Conservation (phyloP, 2,329 filamentous ascomycete genomes). For the Didymella exigua region DNA sequence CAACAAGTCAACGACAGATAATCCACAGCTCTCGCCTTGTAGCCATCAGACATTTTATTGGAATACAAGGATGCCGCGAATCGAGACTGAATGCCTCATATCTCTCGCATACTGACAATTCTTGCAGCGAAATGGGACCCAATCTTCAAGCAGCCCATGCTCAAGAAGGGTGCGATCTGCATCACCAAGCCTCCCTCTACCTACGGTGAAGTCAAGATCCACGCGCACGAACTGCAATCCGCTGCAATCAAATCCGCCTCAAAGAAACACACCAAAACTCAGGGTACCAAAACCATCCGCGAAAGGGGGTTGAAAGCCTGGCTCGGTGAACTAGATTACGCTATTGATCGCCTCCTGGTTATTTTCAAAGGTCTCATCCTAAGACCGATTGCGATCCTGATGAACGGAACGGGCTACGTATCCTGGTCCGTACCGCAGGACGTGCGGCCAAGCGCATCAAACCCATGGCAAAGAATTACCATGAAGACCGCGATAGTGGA, state of each 20-base stretch:
- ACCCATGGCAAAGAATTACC: constrained; percentile 11
- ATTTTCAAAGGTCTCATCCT: neutral
- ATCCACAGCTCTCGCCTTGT: neutral
- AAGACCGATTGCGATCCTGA: constrained; percentile 9
- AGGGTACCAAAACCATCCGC: neutral
- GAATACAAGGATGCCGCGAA: too few relatives aligned
- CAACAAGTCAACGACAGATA: constrained; percentile 14
- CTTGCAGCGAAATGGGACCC: constrained; percentile 14
- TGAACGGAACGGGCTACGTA: constrained; percentile 2
- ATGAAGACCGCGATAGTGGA: constrained; percentile 3
- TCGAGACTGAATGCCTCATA: too few relatives aligned
- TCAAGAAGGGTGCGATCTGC: constrained; percentile 12
- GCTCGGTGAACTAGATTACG: constrained; percentile 11
- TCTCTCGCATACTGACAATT: neutral
- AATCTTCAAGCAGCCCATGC: constrained; percentile 15
- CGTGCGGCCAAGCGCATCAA: constrained; percentile 3
- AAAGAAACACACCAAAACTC: neutral
- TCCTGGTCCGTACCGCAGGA: neutral
- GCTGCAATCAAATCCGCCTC: neutral
- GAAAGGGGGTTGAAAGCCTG: constrained; percentile 4
- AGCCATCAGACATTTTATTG: neutral
- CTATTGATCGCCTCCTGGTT: neutral
- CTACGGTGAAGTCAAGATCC: constrained; percentile 11
- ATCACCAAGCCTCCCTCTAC: constrained; percentile 9
- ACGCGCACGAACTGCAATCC: constrained; percentile 8